Evolutionary conservation across 2,329 filamentous ascomycete species (phyloP).

Genomic region (Talaromyces marneffei): DNA sequence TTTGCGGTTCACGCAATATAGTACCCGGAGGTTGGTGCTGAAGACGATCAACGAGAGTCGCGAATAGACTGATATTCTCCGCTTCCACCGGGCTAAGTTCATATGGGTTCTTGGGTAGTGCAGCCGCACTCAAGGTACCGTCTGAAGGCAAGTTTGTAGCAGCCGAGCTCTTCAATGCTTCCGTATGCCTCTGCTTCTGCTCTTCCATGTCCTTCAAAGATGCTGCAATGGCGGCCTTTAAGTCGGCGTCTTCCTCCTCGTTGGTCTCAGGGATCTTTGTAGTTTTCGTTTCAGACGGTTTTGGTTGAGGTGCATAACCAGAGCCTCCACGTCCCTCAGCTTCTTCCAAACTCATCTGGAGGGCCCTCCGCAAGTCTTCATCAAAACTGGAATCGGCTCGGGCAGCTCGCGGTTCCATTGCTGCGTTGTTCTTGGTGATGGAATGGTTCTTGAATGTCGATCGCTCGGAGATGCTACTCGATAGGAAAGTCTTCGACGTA

Average conservation of each 20-base stretch:
- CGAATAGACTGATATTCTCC: slow-evolving; percentile 95
- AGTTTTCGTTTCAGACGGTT: slow-evolving; percentile 30
- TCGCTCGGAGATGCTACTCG: slow-evolving; percentile 37
- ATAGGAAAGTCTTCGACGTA: slow-evolving; percentile 59
- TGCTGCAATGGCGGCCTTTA: slow-evolving; percentile 91
- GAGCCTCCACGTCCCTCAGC: slow-evolving; percentile 65
- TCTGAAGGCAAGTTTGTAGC: slow-evolving; percentile 47
- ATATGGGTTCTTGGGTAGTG: slow-evolving; percentile 82
- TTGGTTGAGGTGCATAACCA: slow-evolving; percentile 63
- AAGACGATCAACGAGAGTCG: slow-evolving; percentile 86
- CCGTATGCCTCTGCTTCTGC: slow-evolving; percentile 86
- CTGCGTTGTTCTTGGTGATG: slow-evolving; percentile 60
- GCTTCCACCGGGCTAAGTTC: slow-evolving; percentile 90
- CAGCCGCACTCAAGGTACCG: slow-evolving; percentile 42
- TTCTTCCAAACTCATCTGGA: slow-evolving; percentile 97
- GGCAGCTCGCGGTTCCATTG: slow-evolving; percentile 86
- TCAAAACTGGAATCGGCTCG: slow-evolving; percentile 88
- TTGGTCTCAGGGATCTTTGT: slow-evolving; percentile 34
- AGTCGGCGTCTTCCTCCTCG: slow-evolving; percentile 85
- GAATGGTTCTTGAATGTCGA: slow-evolving; percentile 43
- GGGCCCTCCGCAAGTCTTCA: slow-evolving; percentile 84
- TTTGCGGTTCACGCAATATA: slow-evolving; percentile 92
- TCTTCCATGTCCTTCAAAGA: slow-evolving; percentile 96
- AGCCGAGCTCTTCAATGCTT: slow-evolving; percentile 73
- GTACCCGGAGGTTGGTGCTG: slow-evolving; percentile 94